phyloP scores from a whole-genome alignment of 768 basidiomycete genomes.

The Hygrocybe coccinea region DNA sequence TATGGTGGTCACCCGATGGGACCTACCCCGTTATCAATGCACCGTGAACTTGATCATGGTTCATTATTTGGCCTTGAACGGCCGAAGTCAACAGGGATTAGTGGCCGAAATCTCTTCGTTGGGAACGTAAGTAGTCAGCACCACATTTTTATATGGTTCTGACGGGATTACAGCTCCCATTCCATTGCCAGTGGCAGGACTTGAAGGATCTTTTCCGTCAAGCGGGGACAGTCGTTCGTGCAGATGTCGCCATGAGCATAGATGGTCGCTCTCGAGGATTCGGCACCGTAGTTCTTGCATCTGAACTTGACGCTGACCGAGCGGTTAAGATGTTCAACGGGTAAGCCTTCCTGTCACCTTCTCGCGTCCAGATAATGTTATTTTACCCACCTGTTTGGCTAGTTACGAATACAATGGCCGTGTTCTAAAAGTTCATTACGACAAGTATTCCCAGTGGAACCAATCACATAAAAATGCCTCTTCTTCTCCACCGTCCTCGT shows the following conservation, averaged over 20 bases:
- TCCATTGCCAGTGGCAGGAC: constrained; percentile 97
- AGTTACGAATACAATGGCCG: constrained; percentile 90
- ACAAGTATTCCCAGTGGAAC: constrained; percentile 54
- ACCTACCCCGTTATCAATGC: neutral
- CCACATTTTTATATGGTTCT: neutral
- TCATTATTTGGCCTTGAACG: neutral
- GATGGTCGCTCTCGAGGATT: constrained; percentile 91
- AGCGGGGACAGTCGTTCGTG: constrained; percentile 84
- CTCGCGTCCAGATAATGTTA: neutral
- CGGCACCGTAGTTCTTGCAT: constrained; percentile 85
- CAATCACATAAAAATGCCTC: neutral
- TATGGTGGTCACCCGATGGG: neutral
- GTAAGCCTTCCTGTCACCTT: constrained; percentile 41
- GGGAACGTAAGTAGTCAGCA: constrained; percentile 64
- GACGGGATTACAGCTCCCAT: constrained; percentile 60
- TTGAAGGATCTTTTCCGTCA: constrained; percentile 93
- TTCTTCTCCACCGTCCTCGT: neutral
- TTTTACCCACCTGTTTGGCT: constrained; percentile 2
- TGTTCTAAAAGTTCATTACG: constrained; percentile 83
- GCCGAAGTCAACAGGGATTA: neutral
- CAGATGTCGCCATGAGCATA: constrained; percentile 82
- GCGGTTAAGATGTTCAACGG: constrained; percentile 89
- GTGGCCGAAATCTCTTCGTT: constrained; percentile 67
- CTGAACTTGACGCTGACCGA: constrained; percentile 75
- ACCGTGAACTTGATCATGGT: constrained; percentile 7